Conservation (phyloP, 768 basidiomycete genomes). For the Gyrodon lividus region DNA sequence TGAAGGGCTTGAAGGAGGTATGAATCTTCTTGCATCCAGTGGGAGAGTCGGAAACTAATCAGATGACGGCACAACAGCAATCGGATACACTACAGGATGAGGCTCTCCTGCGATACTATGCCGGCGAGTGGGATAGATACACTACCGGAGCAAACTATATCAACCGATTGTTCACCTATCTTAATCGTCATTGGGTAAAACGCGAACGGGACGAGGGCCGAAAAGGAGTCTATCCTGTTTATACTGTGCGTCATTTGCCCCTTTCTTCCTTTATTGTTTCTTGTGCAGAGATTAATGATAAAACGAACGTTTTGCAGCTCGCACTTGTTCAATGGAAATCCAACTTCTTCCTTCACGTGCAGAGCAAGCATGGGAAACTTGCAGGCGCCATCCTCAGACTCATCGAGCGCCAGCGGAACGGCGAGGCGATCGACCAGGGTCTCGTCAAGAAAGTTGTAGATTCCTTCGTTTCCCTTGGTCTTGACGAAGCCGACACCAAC, state of each 20-base stretch:
- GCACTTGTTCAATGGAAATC: conserved; percentile 95
- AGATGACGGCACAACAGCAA: conserved; percentile 45
- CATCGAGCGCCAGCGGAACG: conserved; percentile 92
- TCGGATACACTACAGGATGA: conserved; percentile 84
- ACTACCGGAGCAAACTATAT: conserved; percentile 97
- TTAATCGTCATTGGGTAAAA: conserved; percentile 99
- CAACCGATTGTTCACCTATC: conserved; percentile 95
- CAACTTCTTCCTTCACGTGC: conserved; percentile 88
- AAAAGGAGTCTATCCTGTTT: conserved; percentile 92
- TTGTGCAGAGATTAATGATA: conserved; percentile 3
- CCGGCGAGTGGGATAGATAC: conserved; percentile 91
- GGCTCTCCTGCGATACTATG: conserved; percentile 86
- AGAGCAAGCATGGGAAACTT: conserved; percentile 76
- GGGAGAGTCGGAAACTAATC: conserved; percentile 9
- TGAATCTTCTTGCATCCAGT: conserved; percentile 29
- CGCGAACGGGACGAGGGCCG: conserved; percentile 96
- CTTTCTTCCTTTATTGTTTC: background rate
- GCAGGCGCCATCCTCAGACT: conserved; percentile 84
- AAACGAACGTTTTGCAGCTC: conserved; percentile 47
- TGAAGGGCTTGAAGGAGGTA: conserved; percentile 64
- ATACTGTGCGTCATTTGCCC: conserved; percentile 64
- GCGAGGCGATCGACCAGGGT: conserved; percentile 89
- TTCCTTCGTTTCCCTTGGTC: conserved; percentile 90
- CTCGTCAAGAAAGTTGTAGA: conserved; percentile 94
- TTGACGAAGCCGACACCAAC: conserved; percentile 91